Conservation (phyloP, 768 basidiomycete species). For the Boletus sp. region DNA sequence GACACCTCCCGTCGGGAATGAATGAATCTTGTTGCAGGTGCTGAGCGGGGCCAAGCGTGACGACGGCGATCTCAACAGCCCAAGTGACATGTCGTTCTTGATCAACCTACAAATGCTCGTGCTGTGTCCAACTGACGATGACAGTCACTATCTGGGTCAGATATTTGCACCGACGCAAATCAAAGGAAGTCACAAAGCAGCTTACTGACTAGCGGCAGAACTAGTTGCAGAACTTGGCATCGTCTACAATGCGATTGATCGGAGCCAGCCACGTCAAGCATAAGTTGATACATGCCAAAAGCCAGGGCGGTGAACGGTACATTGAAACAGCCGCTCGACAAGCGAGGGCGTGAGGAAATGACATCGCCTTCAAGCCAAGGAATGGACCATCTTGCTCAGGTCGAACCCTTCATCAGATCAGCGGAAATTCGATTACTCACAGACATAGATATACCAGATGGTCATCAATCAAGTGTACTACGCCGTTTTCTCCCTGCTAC, state of each 20-base stretch:
- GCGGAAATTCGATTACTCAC: neutral
- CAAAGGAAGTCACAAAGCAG: too few relatives aligned
- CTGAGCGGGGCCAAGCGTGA: too few relatives aligned
- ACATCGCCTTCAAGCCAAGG: too few relatives aligned
- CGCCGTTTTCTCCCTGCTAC: conserved; percentile 40
- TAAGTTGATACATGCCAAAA: neutral
- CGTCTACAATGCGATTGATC: neutral
- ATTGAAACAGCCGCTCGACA: neutral
- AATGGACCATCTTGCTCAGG: neutral
- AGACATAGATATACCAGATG: neutral
- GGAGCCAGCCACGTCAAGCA: neutral
- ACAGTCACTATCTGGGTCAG: too few relatives aligned
- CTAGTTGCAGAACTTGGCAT: neutral
- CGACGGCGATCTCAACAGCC: too few relatives aligned
- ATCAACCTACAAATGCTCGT: too few relatives aligned
- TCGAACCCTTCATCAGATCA: neutral
- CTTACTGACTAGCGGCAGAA: neutral
- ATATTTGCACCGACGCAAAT: too few relatives aligned
- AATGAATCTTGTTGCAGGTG: too few relatives aligned
- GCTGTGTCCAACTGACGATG: too few relatives aligned
- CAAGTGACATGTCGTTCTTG: too few relatives aligned
- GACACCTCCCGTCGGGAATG: too few relatives aligned
- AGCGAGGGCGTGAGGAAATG: too few relatives aligned
- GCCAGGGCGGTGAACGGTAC: neutral
- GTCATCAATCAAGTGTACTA: conserved; percentile 43